Conservation (phyloP, 1,139 yeast genomes). For the Hyphopichia burtonii region DNA sequence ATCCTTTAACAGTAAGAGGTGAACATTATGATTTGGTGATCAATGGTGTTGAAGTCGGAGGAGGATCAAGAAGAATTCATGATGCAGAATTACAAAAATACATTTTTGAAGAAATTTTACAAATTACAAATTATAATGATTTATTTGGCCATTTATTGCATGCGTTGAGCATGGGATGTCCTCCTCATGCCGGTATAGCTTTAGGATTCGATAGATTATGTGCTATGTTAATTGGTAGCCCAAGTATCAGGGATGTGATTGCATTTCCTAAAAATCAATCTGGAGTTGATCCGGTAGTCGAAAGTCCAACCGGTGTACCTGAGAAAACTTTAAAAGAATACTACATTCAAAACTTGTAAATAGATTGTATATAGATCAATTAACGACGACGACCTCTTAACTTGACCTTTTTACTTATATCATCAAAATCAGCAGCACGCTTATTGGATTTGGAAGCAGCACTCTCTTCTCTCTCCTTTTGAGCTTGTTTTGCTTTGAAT, state of each 20-base stretch:
- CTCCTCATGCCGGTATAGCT: conserved; percentile 98
- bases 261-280: conserved; percentile 93
- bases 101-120: conserved; percentile 57
- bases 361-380: conserved; percentile 7
- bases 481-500: conserved; percentile 30
- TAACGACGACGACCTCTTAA: conserved; percentile 29
- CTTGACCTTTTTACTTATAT: conserved; percentile 10
- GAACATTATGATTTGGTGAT: conserved; percentile 93
- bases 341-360: conserved; percentile 26
- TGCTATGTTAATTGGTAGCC: conserved; percentile 78
- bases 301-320: conserved; percentile 71
- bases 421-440: conserved; percentile 11
- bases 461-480: conserved; percentile 25
- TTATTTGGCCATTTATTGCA: conserved; percentile 85
- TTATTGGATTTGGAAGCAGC: conserved; percentile 11
- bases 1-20: conserved; percentile 75
- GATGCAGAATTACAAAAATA: conserved; percentile 74
- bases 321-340: conserved; percentile 51
- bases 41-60: conserved; percentile 95
- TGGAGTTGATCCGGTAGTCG: conserved; percentile 86
- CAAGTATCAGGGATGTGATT: conserved; percentile 85
- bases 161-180: conserved; percentile 89
- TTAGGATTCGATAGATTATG: conserved; percentile 91
- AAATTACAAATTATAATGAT: conserved; percentile 53
- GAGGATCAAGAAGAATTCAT: conserved; percentile 95